A percentile compares a stretch with the other conserved stretches of the same genome.
These are phyloP conservation scores for Microstegium vimineum DNA, from an alignment of 176 grass and related monocot genomes.

Conservation along the genomic window DNA sequence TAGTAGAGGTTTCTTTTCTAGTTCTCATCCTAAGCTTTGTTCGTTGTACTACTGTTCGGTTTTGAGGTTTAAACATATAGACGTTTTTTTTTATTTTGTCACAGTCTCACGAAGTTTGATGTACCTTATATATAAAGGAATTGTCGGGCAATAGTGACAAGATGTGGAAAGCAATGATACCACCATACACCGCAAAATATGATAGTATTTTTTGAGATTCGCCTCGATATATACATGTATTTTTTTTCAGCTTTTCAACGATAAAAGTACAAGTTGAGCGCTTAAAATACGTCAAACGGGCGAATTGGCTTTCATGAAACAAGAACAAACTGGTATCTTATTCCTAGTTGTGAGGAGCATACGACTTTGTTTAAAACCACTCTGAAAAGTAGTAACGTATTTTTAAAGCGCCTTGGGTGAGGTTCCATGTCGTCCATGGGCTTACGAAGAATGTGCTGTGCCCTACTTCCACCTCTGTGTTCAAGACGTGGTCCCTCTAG, in stretches of 20 bases:
- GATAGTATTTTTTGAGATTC: not conserved
- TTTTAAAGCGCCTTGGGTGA: not conserved
- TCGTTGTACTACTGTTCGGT: not conserved
- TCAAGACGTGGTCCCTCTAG: slow-evolving; percentile 37
- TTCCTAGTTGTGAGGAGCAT: not conserved
- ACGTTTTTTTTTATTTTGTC: not conserved
- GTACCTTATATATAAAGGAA: not conserved
- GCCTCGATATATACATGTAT: not conserved
- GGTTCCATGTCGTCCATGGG: not conserved
- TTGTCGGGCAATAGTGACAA: accelerated
- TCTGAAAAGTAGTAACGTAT: not conserved
- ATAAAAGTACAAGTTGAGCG: accelerated
- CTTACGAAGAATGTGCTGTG: not conserved
- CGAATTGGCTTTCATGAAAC: slow-evolving; percentile 8
- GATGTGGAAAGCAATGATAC: not conserved
- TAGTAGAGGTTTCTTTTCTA: not conserved
- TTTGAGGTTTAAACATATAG: not conserved
- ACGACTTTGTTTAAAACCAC: not conserved
- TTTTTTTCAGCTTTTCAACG: not conserved
- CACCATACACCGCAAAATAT: accelerated
- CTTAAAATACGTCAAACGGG: not conserved
- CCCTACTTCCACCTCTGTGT: not conserved
- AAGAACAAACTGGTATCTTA: not conserved
- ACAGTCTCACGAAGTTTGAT: not conserved
- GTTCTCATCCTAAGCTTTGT: accelerated